Percentiles rank a stretch among this genome's conserved stretches.
Conservation (phyloP, 1,284 basidiomycete genomes). For the Fistulinella cinereoalba region DNA sequence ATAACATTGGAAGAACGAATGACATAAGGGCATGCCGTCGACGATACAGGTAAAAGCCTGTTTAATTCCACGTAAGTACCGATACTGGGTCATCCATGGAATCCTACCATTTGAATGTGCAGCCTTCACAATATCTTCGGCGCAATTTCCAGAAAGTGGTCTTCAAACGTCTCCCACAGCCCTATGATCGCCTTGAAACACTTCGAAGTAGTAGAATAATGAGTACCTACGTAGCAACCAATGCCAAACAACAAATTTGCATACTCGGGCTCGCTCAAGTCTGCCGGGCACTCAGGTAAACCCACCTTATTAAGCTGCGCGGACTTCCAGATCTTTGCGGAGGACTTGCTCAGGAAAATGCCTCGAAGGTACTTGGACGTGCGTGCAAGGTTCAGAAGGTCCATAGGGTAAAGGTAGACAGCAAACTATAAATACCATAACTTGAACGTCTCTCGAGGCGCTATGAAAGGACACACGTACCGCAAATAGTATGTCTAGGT, state of each 20-base stretch:
- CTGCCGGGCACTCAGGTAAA: conserved; percentile 25
- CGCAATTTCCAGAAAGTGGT: conserved; percentile 8
- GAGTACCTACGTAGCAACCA: conserved; percentile 12
- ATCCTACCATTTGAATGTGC: conserved; percentile 1
- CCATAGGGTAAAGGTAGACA: conserved; percentile 12
- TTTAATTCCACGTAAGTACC: neutral
- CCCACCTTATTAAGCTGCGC: conserved; percentile 1
- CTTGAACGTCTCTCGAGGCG: neutral
- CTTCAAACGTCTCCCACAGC: conserved; percentile 2
- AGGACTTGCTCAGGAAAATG: conserved; percentile 19
- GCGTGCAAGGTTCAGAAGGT: conserved; percentile 25
- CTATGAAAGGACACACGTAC: neutral
- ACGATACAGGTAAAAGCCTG: neutral
- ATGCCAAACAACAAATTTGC: conserved; percentile 25
- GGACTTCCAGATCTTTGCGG: conserved; percentile 20
- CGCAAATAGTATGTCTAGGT: conserved; percentile 11
- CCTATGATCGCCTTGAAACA: neutral
- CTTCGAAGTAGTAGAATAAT: accelerated
- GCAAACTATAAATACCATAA: conserved; percentile 2
- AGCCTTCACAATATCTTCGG: conserved; percentile 12
- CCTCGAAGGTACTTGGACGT: conserved; percentile 20
- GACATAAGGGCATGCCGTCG: neutral
- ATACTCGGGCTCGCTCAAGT: conserved; percentile 35
- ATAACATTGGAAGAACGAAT: neutral
- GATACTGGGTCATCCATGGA: neutral